Evolutionary conservation across 371 early-diverging fungal genomes (phyloP).

Genomic region (Entomophthora muscae): DNA sequence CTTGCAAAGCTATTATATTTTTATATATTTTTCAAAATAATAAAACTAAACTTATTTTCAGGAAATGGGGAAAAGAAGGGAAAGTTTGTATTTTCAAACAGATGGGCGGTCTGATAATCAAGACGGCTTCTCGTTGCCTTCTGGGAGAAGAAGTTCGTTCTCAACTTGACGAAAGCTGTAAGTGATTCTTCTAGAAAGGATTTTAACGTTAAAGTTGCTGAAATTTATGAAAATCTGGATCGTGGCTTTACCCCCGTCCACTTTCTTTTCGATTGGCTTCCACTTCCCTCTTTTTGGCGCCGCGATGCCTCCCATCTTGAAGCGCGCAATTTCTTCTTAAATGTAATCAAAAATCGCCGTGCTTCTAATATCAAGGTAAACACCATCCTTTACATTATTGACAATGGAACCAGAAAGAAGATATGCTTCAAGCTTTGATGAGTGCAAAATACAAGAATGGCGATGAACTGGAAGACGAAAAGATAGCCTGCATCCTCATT

Average conservation of each 20-base stretch:
- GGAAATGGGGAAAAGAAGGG: constrained; percentile 29
- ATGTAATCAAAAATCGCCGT: constrained; percentile 66
- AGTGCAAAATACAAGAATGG: constrained; percentile 78
- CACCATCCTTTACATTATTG: constrained; percentile 1
- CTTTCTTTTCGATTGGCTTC: constrained; percentile 72
- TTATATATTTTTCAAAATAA: constrained; percentile 1
- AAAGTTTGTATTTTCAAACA: constrained; percentile 39
- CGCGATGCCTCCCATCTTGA: constrained; percentile 74
- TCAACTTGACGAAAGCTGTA: constrained; percentile 48
- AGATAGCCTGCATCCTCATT: constrained; percentile 88
- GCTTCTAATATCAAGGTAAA: constrained; percentile 23
- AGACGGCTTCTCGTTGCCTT: constrained; percentile 85
- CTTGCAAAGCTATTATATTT: neutral
- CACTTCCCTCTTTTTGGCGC: constrained; percentile 55
- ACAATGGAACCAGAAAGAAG: constrained; percentile 16
- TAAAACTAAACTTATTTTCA: neutral
- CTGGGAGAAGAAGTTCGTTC: constrained; percentile 86
- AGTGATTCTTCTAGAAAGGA: constrained; percentile 7
- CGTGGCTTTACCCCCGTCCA: constrained; percentile 89
- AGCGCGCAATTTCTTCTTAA: constrained; percentile 60
- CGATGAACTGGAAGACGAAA: constrained; percentile 46
- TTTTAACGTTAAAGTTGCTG: constrained; percentile 31
- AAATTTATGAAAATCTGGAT: constrained; percentile 88
- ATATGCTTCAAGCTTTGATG: constrained; percentile 75
- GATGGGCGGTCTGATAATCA: constrained; percentile 80